These are phyloP conservation scores for Hortaea werneckii DNA, from an alignment of 2,329 filamentous ascomycete species.

Conservation along the genomic window DNA sequence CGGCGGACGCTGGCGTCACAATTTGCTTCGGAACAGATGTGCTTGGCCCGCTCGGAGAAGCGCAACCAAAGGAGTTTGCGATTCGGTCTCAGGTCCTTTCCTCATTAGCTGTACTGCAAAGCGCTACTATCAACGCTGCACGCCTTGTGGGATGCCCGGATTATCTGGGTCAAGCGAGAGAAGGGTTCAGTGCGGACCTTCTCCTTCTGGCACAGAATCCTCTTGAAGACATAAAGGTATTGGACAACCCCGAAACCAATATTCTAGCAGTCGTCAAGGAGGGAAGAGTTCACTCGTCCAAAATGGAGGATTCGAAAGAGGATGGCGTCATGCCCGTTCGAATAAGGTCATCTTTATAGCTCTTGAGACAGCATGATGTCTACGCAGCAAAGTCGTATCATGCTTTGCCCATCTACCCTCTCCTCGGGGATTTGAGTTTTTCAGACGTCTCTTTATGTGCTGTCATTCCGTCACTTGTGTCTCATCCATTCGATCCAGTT, in stretches of 20 bases:
- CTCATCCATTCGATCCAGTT: too few relatives aligned
- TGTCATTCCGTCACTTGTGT: too few relatives aligned
- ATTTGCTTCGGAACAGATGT: slow-evolving; percentile 46
- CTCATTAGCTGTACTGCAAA: slow-evolving; percentile 32
- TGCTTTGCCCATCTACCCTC: too few relatives aligned
- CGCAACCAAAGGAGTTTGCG: slow-evolving; percentile 38
- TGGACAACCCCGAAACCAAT: not conserved
- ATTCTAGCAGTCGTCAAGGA: not conserved
- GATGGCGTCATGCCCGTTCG: too few relatives aligned
- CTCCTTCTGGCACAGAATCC: not conserved
- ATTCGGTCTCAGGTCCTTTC: slow-evolving; percentile 32
- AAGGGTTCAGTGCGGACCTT: slow-evolving; percentile 26
- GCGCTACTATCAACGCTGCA: slow-evolving; percentile 42
- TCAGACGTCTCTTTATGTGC: too few relatives aligned
- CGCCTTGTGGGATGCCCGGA: slow-evolving; percentile 34
- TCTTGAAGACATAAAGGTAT: not conserved
- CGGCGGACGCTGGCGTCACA: slow-evolving; percentile 38
- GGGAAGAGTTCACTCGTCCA: not conserved
- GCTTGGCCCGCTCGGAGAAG: slow-evolving; percentile 34
- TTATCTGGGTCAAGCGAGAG: slow-evolving; percentile 35
- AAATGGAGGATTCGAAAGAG: not conserved
- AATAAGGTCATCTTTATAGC: too few relatives aligned
- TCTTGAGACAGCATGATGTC: too few relatives aligned
- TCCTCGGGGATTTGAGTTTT: too few relatives aligned
- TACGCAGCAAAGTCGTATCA: too few relatives aligned